These are phyloP conservation scores for Saturnispora zaruensis DNA, from an alignment of 805 yeast genomes.

Conservation along the genomic window DNA sequence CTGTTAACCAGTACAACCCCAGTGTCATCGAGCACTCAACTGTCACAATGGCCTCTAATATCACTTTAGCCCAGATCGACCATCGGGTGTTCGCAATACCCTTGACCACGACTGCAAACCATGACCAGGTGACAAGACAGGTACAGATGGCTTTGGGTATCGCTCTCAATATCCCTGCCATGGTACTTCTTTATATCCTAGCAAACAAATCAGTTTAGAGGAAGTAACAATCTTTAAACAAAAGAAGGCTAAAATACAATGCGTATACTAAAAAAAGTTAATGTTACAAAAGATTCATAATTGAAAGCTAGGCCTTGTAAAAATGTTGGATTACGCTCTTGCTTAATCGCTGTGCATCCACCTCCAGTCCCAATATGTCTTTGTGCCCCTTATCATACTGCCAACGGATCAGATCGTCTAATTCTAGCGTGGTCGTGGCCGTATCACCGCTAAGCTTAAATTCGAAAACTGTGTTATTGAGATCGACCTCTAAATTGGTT, in stretches of 20 bases:
- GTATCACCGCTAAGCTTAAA: conserved; percentile 46
- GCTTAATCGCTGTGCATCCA: not conserved
- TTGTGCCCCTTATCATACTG: conserved; percentile 23
- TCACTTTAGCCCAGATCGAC: conserved; percentile 16
- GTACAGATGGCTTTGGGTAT: conserved; percentile 46
- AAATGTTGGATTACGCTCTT: not conserved
- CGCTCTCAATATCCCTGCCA: conserved; percentile 17
- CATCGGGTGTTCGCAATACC: conserved; percentile 18
- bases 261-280: not conserved
- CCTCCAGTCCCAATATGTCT: not conserved
- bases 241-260: not conserved
- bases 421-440: conserved; percentile 33
- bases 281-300: not conserved
- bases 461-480: conserved; percentile 64
- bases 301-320: not conserved
- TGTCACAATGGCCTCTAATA: conserved; percentile 22
- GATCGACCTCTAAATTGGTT: conserved; percentile 57
- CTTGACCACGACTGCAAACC: conserved; percentile 31
- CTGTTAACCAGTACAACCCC: conserved; percentile 45
- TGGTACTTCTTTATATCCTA: not conserved
- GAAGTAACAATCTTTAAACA: no score
- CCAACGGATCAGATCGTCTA: conserved; percentile 53
- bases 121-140: conserved; percentile 38
- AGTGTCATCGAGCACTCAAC: conserved; percentile 32
- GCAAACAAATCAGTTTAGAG: not conserved